phyloP scores from a whole-genome alignment of 139 green algal genomes.

The Chlorella sp. region DNA sequence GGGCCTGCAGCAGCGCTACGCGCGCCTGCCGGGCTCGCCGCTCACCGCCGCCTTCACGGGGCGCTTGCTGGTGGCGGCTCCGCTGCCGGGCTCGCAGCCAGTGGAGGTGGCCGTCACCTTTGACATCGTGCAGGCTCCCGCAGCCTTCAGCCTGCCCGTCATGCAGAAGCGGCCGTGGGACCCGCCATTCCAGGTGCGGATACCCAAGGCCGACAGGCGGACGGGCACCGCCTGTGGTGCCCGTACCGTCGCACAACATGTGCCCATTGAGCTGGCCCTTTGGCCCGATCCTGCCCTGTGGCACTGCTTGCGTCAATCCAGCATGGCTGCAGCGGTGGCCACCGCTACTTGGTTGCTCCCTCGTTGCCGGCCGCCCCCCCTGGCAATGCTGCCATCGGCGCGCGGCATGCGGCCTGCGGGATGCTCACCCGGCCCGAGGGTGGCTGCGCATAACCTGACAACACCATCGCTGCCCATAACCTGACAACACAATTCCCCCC shows the following conservation, averaged over 20 bases:
- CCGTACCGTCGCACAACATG: too few species aligned
- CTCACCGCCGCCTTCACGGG: neutral
- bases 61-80: neutral
- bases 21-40: neutral
- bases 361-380: too few species aligned
- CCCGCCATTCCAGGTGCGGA: constrained; percentile 25
- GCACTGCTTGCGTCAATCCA: too few species aligned
- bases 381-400: too few species aligned
- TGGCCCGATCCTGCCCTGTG: too few species aligned
- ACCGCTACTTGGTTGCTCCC: too few species aligned
- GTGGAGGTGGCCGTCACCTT: neutral
- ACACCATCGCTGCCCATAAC: neutral
- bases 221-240: too few species aligned
- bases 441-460: too few species aligned
- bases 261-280: neutral
- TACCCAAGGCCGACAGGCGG: too few species aligned
- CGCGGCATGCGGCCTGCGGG: too few species aligned
- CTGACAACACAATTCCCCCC: neutral
- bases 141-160: constrained; percentile 16
- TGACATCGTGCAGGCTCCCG: constrained; percentile 20
- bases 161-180: constrained; percentile 27
- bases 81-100: neutral
- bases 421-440: too few species aligned
- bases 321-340: neutral
- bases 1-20: constrained; percentile 22